Percentiles rank a stretch among this genome's conserved stretches.
phyloP scores from a whole-genome alignment of 2,329 filamentous ascomycete species.

The Anthostomella pinea region DNA sequence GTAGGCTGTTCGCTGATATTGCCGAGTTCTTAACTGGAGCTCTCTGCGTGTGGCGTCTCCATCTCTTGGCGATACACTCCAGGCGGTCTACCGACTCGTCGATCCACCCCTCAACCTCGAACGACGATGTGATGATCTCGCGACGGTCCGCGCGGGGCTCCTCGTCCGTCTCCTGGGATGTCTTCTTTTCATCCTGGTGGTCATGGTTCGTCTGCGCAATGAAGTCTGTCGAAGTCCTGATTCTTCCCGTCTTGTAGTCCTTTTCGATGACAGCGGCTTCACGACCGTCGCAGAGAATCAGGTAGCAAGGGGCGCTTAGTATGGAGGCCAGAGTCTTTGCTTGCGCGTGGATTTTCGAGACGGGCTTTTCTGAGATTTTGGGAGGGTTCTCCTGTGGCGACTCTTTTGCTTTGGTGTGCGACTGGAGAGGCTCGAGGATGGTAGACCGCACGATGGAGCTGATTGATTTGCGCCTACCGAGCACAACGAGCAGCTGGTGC shows the following conservation, averaged over 20 bases:
- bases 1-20: neutral
- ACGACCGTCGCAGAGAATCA: slow-evolving; percentile 51
- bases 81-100: slow-evolving; percentile 32
- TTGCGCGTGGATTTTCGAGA: slow-evolving; percentile 11
- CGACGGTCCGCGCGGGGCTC: slow-evolving; percentile 2
- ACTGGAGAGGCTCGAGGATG: slow-evolving; percentile 13
- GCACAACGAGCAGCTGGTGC: slow-evolving; percentile 51
- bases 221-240: slow-evolving; percentile 47
- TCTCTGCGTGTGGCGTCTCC: slow-evolving; percentile 30
- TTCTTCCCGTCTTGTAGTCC: slow-evolving; percentile 44
- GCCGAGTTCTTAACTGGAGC: slow-evolving; percentile 11
- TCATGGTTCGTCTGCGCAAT: slow-evolving; percentile 59
- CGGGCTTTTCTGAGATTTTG: neutral
- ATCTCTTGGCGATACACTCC: slow-evolving; percentile 36
- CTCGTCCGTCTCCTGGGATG: slow-evolving; percentile 3
- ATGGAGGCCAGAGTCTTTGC: slow-evolving; percentile 32
- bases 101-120: slow-evolving; percentile 25
- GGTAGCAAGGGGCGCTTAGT: slow-evolving; percentile 53
- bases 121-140: slow-evolving; percentile 9
- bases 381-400: neutral
- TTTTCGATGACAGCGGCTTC: slow-evolving; percentile 53
- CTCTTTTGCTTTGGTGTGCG: neutral
- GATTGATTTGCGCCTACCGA: slow-evolving; percentile 53
- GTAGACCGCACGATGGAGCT: slow-evolving; percentile 45
- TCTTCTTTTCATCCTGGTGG: slow-evolving; percentile 13